A percentile compares a stretch with the other conserved stretches of the same genome.
Conservation (phyloP, 2,329 filamentous ascomycete species). For the Penicillium sp. region DNA sequence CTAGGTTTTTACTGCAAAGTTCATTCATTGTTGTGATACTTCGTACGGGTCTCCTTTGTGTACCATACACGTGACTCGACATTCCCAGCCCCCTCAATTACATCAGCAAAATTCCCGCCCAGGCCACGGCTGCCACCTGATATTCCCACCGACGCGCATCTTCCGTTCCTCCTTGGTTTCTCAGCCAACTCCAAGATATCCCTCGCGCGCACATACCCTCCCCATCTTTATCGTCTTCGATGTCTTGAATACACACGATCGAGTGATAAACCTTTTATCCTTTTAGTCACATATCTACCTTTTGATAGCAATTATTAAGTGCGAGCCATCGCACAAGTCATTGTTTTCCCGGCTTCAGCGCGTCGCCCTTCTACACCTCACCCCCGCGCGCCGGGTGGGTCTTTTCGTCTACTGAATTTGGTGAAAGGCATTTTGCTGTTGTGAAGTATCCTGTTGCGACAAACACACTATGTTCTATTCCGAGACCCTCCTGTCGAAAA, state of each 20-base stretch:
- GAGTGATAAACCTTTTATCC: background rate
- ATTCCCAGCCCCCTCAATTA: conserved; percentile 29
- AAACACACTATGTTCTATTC: conserved; percentile 83
- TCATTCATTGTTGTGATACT: background rate
- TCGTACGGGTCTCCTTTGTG: background rate
- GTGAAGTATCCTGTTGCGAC: conserved; percentile 10
- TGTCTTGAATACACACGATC: conserved; percentile 12
- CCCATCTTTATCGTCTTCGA: conserved; percentile 9
- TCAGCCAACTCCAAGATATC: conserved; percentile 21
- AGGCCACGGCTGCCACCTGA: conserved; percentile 14
- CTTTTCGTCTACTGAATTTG: conserved; percentile 18
- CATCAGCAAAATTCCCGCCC: conserved; percentile 16
- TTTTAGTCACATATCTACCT: conserved; percentile 1
- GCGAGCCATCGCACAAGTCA: conserved; percentile 17
- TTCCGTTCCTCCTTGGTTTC: conserved; percentile 19
- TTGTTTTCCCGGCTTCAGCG: conserved; percentile 35
- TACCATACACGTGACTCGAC: conserved; percentile 25
- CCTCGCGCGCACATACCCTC: conserved; percentile 13
- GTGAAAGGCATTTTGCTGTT: conserved; percentile 37
- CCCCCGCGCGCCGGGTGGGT: conserved; percentile 36
- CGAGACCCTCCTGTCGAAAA: conserved; percentile 92
- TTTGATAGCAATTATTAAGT: conserved; percentile 1
- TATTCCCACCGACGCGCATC: conserved; percentile 25
- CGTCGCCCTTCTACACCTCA: conserved; percentile 30
- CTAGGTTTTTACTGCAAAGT: too few relatives aligned